These are phyloP conservation scores for Trichoderma oligosporum DNA, from an alignment of 2,329 filamentous ascomycete genomes.

Conservation along the genomic window DNA sequence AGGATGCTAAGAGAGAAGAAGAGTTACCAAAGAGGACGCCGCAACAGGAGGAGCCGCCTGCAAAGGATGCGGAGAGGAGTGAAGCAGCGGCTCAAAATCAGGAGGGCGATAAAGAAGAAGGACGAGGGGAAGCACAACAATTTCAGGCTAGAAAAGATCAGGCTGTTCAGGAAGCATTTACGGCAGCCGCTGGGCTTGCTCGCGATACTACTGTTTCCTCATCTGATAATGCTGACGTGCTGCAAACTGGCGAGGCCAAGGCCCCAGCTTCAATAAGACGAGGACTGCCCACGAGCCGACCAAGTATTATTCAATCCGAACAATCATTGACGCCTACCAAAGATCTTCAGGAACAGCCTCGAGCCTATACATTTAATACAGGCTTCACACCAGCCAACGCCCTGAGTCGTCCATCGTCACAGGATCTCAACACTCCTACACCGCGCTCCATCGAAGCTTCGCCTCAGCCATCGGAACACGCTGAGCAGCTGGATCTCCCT, in stretches of 20 bases:
- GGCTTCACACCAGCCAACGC: conserved; percentile 34
- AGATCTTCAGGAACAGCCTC: conserved; percentile 23
- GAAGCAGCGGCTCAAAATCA: neutral
- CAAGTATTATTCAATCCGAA: conserved; percentile 23
- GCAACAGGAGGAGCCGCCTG: no score
- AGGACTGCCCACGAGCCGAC: conserved; percentile 19
- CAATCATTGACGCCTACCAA: conserved; percentile 29
- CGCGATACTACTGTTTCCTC: conserved; percentile 7
- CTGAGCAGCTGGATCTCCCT: conserved; percentile 22
- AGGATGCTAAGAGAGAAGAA: no score
- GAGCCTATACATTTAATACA: conserved; percentile 17
- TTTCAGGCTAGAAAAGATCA: neutral
- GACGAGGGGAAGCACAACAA: neutral
- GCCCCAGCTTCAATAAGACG: neutral
- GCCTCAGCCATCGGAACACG: conserved; percentile 24
- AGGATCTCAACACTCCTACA: conserved; percentile 30
- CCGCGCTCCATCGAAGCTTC: conserved; percentile 28
- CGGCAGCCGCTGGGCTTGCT: conserved; percentile 8
- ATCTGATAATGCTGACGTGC: neutral
- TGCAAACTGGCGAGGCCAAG: neutral
- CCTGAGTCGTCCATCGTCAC: conserved; percentile 29
- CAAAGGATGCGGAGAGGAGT: neutral
- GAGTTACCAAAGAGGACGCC: no score
- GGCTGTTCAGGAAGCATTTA: conserved; percentile 13
- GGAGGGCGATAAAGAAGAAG: neutral